A percentile compares a stretch with the other conserved stretches of the same genome.
These are phyloP conservation scores for Triticum timopheevii DNA, from an alignment of 176 grass and related monocot genomes.

Conservation along the genomic window DNA sequence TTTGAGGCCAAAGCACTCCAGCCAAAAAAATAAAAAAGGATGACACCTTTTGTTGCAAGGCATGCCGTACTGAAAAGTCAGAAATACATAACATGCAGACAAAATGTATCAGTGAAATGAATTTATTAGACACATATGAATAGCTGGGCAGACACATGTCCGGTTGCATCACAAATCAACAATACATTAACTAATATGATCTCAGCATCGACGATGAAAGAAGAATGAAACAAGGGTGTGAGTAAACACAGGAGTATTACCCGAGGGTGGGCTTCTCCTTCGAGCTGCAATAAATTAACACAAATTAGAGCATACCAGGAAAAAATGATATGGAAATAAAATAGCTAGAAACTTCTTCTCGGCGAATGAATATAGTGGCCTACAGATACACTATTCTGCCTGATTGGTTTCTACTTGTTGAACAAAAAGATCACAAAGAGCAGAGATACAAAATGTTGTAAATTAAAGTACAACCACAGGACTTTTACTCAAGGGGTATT, in stretches of 20 bases:
- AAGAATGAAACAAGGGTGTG: not conserved
- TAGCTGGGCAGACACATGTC: not conserved
- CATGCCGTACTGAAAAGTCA: not conserved
- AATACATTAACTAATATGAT: not conserved
- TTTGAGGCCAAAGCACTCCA: not conserved
- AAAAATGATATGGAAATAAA: not conserved
- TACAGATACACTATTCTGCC: not conserved
- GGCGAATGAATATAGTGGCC: not conserved
- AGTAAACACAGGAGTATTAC: conserved; percentile 39
- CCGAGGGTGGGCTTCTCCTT: conserved; percentile 99
- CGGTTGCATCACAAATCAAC: not conserved
- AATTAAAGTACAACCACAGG: not conserved
- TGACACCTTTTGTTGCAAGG: not conserved
- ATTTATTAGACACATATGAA: conserved; percentile 7
- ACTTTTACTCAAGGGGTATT: not conserved
- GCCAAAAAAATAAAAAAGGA: not conserved
- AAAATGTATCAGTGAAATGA: not conserved
- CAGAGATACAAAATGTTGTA: not conserved
- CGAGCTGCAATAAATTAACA: conserved; percentile 62
- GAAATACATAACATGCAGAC: not conserved
- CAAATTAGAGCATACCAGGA: conserved; percentile 28
- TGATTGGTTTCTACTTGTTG: not conserved
- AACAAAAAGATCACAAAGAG: not conserved
- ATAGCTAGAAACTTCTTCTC: not conserved
- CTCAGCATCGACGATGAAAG: not conserved